A percentile compares a stretch with the other conserved stretches of the same genome.
Conservation (phyloP, 768 basidiomycete species). For the Pisolithus sp. region DNA sequence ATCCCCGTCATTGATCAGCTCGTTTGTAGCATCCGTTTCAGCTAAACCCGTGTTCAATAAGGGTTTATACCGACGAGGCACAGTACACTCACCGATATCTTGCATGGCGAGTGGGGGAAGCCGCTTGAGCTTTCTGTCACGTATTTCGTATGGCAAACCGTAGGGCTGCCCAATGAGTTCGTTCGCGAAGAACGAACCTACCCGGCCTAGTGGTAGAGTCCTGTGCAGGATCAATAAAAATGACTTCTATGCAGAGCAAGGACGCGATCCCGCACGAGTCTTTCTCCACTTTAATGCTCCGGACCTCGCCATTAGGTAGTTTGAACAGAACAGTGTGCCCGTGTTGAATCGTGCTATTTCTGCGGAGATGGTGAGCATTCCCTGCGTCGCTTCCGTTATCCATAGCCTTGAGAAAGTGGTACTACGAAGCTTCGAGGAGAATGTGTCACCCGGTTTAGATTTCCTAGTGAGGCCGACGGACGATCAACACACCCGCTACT, state of each 20-base stretch:
- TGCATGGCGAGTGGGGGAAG: conserved; percentile 58
- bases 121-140: conserved; percentile 58
- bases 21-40: conserved; percentile 96
- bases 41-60: conserved; percentile 40
- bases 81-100: conserved; percentile 60
- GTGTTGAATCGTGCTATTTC: conserved; percentile 40
- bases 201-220: conserved; percentile 70
- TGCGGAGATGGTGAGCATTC: conserved; percentile 6
- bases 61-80: conserved; percentile 1
- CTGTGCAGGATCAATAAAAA: conserved; percentile 32
- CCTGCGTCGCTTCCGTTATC: conserved; percentile 5
- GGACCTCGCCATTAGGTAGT: conserved; percentile 75
- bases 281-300: conserved; percentile 64
- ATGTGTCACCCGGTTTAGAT: not conserved
- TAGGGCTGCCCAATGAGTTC: conserved; percentile 79
- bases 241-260: not conserved
- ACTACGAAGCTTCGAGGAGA: not conserved
- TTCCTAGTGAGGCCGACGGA: too few species aligned
- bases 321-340: conserved; percentile 77
- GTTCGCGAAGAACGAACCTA: conserved; percentile 74
- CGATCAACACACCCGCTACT: too few species aligned
- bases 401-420: conserved; percentile 11
- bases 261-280: conserved; percentile 49
- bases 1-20: conserved; percentile 84
- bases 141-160: conserved; percentile 85